Evolutionary conservation across 2,329 filamentous ascomycete genomes (phyloP), one percentile per base, ranked within the genome.

Genomic region (Fusarium sp.): DNA sequence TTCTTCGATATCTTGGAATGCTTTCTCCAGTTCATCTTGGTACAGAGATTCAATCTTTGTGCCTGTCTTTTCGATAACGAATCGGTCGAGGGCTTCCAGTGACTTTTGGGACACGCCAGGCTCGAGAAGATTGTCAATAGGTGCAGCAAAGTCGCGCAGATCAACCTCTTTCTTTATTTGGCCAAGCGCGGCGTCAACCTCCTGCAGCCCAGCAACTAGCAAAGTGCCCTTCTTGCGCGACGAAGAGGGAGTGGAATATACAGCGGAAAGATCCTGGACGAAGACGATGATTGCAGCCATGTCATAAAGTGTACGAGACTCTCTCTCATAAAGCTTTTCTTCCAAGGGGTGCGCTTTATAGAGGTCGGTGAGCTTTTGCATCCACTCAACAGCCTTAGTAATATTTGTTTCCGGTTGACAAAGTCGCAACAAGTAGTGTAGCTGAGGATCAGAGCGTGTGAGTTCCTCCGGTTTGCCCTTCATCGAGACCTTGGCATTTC

Each of bases 341-440:
- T 81, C 78, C 2, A 52, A 15, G 0, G 81, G 79, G 49, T 81
- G 70, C 0, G 75, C 53, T 3, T 67, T 63, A 60, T 85, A 79
- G 2, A 85, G 74, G 3, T 79, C 75, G 4, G 75, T 76, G 8
- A 86, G 68, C 54, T 83, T 83, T 56, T 79, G 74, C 24, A 85
- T 74, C 81, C 81, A 85, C 2, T 80, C 70, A 4, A 77, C 66
- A 2, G 83, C 80, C 15, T 80, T 78, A 0, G 73, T 24, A 10
- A 79, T 75, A 8, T 71, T 81, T 1, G 77, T 81, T 1, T 81
- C 78, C 0, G 75, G 54, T 9, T 83, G 79, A 52, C 83, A 86
- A 3, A 87, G 81, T 4, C 79, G 81, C 8, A 87, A 73, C 22
- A 86, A 70, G 63, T 82, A 83, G 57, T 83, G 78, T 5, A 86